These are phyloP conservation scores for Penicillium parvum DNA, from an alignment of 495 filamentous ascomycete genomes.

Conservation along the genomic window DNA sequence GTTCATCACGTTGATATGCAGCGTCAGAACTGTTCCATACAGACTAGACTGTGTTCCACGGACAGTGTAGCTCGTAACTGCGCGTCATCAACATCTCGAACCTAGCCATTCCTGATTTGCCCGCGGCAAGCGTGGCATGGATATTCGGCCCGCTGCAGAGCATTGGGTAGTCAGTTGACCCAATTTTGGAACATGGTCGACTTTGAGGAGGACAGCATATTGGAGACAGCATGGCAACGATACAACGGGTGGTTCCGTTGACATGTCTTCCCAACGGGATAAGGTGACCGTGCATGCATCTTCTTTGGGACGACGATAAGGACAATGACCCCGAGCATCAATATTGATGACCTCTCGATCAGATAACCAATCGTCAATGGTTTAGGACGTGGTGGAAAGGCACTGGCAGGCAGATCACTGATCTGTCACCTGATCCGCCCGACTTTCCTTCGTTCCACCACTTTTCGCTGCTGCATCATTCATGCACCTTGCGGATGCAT, in stretches of 20 bases:
- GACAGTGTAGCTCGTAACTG: neutral
- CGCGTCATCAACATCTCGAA: slow-evolving; percentile 1
- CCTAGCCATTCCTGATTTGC: slow-evolving; percentile 3
- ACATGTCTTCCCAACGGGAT: neutral
- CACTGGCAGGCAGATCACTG: slow-evolving; percentile 15
- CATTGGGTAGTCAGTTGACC: slow-evolving; percentile 13
- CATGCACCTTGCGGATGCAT: slow-evolving; percentile 8
- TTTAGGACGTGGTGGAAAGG: slow-evolving; percentile 13
- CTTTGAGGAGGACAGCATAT: slow-evolving; percentile 12
- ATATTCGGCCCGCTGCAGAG: slow-evolving; percentile 23
- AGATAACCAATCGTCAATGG: slow-evolving; percentile 7
- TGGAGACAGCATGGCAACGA: slow-evolving; percentile 3
- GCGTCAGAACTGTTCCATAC: too few relatives aligned
- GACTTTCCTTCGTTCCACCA: slow-evolving; percentile 11
- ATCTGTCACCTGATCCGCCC: slow-evolving; percentile 17
- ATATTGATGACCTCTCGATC: slow-evolving; percentile 1
- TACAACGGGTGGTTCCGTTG: slow-evolving; percentile 12
- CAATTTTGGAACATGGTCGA: slow-evolving; percentile 9
- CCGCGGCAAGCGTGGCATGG: slow-evolving; percentile 8
- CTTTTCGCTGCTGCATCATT: slow-evolving; percentile 2
- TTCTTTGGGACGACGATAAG: slow-evolving; percentile 14
- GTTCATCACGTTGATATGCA: too few relatives aligned
- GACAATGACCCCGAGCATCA: neutral
- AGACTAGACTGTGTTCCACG: neutral
- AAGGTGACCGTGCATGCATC: slow-evolving; percentile 19